phyloP scores from a whole-genome alignment of 1,139 yeast genomes.

The Geotrichum aggregatum region DNA sequence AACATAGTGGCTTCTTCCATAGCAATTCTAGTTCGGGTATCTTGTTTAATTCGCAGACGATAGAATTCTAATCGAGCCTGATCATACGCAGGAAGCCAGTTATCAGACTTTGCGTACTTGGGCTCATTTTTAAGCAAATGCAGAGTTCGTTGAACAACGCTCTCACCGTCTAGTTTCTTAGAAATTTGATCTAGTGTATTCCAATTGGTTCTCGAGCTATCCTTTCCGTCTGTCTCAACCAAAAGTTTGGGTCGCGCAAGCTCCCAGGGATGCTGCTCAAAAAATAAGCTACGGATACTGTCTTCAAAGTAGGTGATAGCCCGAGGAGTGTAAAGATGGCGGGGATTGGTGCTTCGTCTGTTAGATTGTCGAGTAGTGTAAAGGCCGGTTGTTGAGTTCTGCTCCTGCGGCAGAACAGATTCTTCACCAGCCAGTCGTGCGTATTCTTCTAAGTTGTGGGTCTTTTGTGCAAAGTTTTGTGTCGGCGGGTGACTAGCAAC shows the following conservation, averaged over 20 bases:
- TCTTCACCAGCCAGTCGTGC: constrained; percentile 31
- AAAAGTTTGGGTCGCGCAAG: constrained; percentile 85
- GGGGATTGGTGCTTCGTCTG: constrained; percentile 32
- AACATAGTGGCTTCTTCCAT: constrained; percentile 81
- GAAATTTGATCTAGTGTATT: constrained; percentile 63
- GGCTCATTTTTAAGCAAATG: constrained; percentile 53
- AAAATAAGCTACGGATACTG: constrained; percentile 72
- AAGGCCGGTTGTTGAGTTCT: constrained; percentile 29
- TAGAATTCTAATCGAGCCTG: constrained; percentile 85
- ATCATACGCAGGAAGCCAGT: constrained; percentile 69
- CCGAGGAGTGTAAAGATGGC: constrained; percentile 52
- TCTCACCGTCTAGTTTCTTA: constrained; percentile 83
- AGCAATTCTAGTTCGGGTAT: constrained; percentile 67
- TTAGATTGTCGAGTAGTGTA: constrained; percentile 50
- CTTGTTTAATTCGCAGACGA: constrained; percentile 77
- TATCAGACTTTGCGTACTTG: constrained; percentile 35
- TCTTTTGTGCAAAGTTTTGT: constrained; percentile 50
- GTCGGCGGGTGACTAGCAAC: constrained; percentile 78
- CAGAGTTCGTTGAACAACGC: constrained; percentile 87
- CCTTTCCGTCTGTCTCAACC: constrained; percentile 67
- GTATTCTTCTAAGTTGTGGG: constrained; percentile 43
- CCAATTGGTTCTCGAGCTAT: constrained; percentile 64
- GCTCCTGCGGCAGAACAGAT: constrained; percentile 28
- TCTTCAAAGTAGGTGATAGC: constrained; percentile 75
- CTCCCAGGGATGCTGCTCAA: constrained; percentile 97